Percentiles rank a stretch among this genome's conserved stretches.
phyloP scores from a whole-genome alignment of 148 eudicot genomes.

The Chenopodium album region DNA sequence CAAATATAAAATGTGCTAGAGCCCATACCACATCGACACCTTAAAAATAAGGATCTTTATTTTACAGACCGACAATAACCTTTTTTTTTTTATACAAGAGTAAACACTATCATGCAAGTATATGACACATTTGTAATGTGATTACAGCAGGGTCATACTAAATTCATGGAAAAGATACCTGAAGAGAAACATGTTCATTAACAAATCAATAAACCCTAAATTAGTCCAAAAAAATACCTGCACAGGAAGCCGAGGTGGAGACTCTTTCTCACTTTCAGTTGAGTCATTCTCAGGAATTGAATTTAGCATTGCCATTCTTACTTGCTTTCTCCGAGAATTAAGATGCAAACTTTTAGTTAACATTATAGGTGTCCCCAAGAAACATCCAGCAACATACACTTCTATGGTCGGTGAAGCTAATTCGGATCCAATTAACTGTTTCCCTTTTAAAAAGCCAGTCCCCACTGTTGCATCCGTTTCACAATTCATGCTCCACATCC shows the following conservation, averaged over 20 bases:
- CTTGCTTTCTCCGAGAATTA: slow-evolving; percentile 45
- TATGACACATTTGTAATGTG: slow-evolving; percentile 2
- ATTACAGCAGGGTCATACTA: neutral
- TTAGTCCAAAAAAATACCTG: slow-evolving; percentile 42
- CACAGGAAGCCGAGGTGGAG: slow-evolving; percentile 36
- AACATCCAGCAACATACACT: slow-evolving; percentile 76
- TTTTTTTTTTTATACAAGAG: slow-evolving; percentile 4
- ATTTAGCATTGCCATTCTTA: slow-evolving; percentile 41
- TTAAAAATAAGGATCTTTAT: slow-evolving; percentile 35
- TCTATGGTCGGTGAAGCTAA: slow-evolving; percentile 50
- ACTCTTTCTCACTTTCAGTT: slow-evolving; percentile 34
- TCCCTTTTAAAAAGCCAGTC: slow-evolving; percentile 58
- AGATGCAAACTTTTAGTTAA: slow-evolving; percentile 59
- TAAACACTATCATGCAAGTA: neutral
- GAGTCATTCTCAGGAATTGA: slow-evolving; percentile 63
- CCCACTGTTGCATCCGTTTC: slow-evolving; percentile 41
- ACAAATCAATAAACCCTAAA: neutral
- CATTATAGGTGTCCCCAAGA: slow-evolving; percentile 57
- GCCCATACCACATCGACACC: slow-evolving; percentile 35
- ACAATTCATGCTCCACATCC: slow-evolving; percentile 61
- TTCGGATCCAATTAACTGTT: slow-evolving; percentile 33
- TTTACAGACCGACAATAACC: slow-evolving; percentile 26
- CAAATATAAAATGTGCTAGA: neutral
- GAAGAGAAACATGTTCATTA: neutral
- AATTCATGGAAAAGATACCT: slow-evolving; percentile 8